phyloP scores from a whole-genome alignment of 805 yeast species.

The Saccharomycopsis schoenii region DNA sequence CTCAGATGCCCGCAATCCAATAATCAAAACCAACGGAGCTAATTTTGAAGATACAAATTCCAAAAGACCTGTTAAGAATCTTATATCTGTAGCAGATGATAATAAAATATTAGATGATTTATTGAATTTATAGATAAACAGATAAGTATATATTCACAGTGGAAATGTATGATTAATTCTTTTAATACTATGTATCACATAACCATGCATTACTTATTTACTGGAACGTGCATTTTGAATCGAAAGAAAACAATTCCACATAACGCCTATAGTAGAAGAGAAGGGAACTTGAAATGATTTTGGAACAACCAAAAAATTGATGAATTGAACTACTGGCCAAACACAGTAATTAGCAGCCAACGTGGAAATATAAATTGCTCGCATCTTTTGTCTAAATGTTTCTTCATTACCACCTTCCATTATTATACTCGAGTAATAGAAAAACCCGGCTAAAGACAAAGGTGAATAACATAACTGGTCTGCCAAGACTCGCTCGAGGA shows the following conservation, averaged over 20 bases:
- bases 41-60: not conserved
- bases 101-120: constrained; percentile 20
- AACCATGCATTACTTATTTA: not conserved
- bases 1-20: not conserved
- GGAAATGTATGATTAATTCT: not conserved
- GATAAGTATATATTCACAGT: too few species aligned
- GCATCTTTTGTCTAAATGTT: constrained; percentile 55
- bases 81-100: not conserved
- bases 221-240: constrained; percentile 52
- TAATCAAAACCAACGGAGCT: not conserved
- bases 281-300: constrained; percentile 80
- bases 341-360: constrained; percentile 57
- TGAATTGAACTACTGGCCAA: constrained; percentile 79
- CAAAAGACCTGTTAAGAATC: not conserved
- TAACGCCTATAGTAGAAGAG: constrained; percentile 73
- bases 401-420: constrained; percentile 64
- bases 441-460: constrained; percentile 66
- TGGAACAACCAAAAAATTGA: constrained; percentile 64
- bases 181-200: too few species aligned
- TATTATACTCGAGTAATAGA: constrained; percentile 73
- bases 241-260: constrained; percentile 91
- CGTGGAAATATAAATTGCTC: constrained; percentile 57
- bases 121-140: constrained; percentile 11
- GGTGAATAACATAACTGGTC: constrained; percentile 92
- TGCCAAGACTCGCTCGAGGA: constrained; percentile 74